Evolutionary conservation across 2,329 filamentous ascomycete species (phyloP), one percentile per base, ranked within the genome.

Genomic region (Aspergillus aculeatus): DNA sequence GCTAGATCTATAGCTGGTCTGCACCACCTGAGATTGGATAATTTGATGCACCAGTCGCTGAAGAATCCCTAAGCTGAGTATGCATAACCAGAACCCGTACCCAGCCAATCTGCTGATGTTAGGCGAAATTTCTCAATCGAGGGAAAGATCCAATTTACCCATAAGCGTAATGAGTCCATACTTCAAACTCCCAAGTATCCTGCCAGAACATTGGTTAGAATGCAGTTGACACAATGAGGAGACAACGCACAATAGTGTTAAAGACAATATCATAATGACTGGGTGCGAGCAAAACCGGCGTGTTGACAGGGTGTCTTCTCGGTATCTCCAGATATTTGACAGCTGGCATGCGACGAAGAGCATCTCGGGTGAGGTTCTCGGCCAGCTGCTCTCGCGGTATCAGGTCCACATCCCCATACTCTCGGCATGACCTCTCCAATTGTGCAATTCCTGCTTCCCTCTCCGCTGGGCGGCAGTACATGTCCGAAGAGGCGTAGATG

Each of bases 41-140:
- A 71, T 16, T 47, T 69, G 65, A 16, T 62, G 64, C 3, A 65
- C 41, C 5, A 75, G 21, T 2, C 74, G 75, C 58, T 71, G 64
- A 2, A 69, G 19, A 9, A 75, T 73, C 2, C 77, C 79, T 2
- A 74, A 49, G 0, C 71, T 55, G 3, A 80, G 53, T 2, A 78
- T 69, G 4, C 58, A 57, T 1, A 68, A 72, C 78, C 79, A 81
- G 61, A 78, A 81, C 1, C 68, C 70, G 56, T 78, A 77, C 0
- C 74, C 69, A 10, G 68, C 54, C 59, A 69, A 71, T 19, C 71
- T 74, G 24, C 23, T 38, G 3, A 12, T 12, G 55, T 41, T 41
- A 50, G 23, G 0, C 1, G 5, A n/a, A 16, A 3, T 14, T 41
- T 53, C 72, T 16, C 4, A 7, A 9, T 2, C 5, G 38, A 44